Evolutionary conservation across 1,284 basidiomycete genomes (phyloP).

Genomic region (Ustilago hordei): DNA sequence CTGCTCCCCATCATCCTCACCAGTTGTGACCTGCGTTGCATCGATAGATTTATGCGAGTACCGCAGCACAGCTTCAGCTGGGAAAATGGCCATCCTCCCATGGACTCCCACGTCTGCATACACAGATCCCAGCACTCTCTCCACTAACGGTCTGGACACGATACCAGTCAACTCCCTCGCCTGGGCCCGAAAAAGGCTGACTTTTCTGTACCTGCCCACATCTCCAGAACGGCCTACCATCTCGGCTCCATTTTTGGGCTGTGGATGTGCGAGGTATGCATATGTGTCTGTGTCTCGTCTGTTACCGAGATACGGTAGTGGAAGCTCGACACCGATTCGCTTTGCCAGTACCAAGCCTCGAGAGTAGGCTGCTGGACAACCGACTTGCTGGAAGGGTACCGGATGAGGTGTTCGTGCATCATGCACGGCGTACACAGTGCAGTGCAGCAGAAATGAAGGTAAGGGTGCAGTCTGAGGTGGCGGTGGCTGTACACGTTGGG

Average conservation of each 20-base stretch:
- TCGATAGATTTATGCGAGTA: constrained; percentile 15
- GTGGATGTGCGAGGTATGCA: constrained; percentile 31
- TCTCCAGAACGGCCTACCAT: constrained; percentile 27
- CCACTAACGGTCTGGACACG: constrained; percentile 38
- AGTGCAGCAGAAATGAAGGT: constrained; percentile 38
- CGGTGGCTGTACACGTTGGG: constrained; percentile 19
- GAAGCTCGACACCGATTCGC: constrained; percentile 44
- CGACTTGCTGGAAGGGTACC: constrained; percentile 21
- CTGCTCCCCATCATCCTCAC: constrained; percentile 4
- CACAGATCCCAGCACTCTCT: constrained; percentile 31
- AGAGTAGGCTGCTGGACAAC: constrained; percentile 34
- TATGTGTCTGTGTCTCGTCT: background rate
- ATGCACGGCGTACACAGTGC: constrained; percentile 45
- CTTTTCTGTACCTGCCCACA: constrained; percentile 18
- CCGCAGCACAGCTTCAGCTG: constrained; percentile 35
- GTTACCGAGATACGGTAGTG: constrained; percentile 30
- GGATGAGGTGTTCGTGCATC: constrained; percentile 26
- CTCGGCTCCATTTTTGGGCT: constrained; percentile 28
- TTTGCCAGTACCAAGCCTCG: constrained; percentile 28
- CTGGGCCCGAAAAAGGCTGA: constrained; percentile 41
- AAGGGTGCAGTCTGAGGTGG: constrained; percentile 17
- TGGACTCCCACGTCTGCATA: constrained; percentile 26
- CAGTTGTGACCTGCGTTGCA: background rate
- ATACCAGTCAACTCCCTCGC: constrained; percentile 43
- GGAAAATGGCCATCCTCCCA: constrained; percentile 29